These are phyloP conservation scores for Gossypium gossypioides DNA, from an alignment of 441 rosid genomes.

Conservation along the genomic window DNA sequence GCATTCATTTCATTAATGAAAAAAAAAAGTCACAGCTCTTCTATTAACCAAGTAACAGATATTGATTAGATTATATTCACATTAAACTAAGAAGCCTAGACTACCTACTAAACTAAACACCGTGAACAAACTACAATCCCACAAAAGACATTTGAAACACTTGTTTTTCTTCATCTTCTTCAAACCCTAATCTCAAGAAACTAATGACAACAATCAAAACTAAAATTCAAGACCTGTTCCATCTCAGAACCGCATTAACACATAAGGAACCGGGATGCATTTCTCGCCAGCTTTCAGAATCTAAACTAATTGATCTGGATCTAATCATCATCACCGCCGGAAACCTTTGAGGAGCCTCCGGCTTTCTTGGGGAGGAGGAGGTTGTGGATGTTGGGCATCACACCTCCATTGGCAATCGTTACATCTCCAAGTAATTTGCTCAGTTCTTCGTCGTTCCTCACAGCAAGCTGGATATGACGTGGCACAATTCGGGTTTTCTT, in stretches of 20 bases:
- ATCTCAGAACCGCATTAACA: neutral
- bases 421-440: conserved; percentile 90
- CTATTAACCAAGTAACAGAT: conserved; percentile 11
- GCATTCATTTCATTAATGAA: neutral
- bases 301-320: neutral
- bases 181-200: conserved; percentile 7
- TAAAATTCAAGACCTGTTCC: neutral
- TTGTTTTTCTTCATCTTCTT: neutral
- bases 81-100: conserved; percentile 2
- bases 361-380: conserved; percentile 81
- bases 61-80: conserved; percentile 14
- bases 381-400: conserved; percentile 92
- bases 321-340: conserved; percentile 40
- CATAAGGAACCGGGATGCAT: neutral
- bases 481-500: conserved; percentile 89
- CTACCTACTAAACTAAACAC: conserved; percentile 3
- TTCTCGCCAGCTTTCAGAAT: neutral
- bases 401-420: conserved; percentile 88
- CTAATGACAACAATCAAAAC: neutral
- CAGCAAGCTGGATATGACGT: conserved; percentile 82
- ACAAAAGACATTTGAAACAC: neutral
- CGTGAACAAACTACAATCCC: neutral
- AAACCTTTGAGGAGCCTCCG: conserved; percentile 56
- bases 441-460: conserved; percentile 81
- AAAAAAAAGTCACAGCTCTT: neutral